Base-by-base conservation (phyloP, 345 rosid genomes). In the Acer yangbiense region DNA sequence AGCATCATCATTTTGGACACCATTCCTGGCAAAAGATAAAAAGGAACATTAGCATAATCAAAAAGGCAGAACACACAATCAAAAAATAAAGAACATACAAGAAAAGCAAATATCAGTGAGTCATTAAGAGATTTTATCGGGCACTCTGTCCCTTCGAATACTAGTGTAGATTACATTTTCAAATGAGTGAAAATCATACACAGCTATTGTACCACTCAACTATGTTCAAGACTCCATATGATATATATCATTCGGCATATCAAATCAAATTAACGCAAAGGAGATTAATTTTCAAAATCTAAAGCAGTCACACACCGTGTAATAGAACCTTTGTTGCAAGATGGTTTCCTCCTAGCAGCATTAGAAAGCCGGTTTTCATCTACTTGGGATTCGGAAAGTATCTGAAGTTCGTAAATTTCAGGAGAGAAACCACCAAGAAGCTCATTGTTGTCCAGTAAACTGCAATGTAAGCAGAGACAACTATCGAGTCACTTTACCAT, bases 381-480 rank as follows among this genome's bases (percentile, higher is more conserved):
- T 46, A 81, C 86, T 79, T 89, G 90, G 79, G 82, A 62, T 79
- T 90, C 92, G 11, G 91, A 88, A 66, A 83, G 32, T 44, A 29
- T 57, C 68, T 74, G 81, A 35, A 87, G 80, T 52, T 82, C 79
- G 41, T 46, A 63, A 9, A 85, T 75, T 81, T 86, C 90, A 41
- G 88, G 85, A 73, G 90, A 83, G 13, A 86, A 64, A 68, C 73
- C 60, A 23, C 80, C 71, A 29, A 90, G 85, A 43, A 85, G 81
- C 79, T 82, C 86, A 69, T 91, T 91, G 78, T 90, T 85, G 85
- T 91, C 93, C 61, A 88, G 62, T 12, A 90, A 83, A 69, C 93
- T 91, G 88, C 81, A 82, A 21, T 0, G 18, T 68, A 73, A 11
- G 72, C 71, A 65, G 6, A 27, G 68, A 73, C 3, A 60, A 60